Base-by-base conservation (phyloP, 2,329 filamentous ascomycete genomes). In the Mycosphaerelloides madeirae region DNA sequence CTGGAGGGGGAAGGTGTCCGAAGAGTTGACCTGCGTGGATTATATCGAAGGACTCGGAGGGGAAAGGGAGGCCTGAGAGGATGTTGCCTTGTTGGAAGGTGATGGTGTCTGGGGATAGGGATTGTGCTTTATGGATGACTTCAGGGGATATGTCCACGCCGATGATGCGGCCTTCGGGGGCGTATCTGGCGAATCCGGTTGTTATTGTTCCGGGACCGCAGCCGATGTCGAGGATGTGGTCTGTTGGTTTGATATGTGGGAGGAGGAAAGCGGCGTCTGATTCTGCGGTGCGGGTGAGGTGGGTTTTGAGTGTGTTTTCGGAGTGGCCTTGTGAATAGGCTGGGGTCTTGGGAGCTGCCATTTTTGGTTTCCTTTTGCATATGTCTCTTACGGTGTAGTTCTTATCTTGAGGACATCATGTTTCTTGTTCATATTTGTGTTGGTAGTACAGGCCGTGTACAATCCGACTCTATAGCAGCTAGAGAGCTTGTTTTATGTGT, bases 261-360 rank as follows among this genome's bases (percentile, higher is more conserved):
- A 39, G 22, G 14, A 39, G 37, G 22, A 28, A 39, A 18, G 15
- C 15, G 22, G 37, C 37, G 22, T 22, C 16, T 14, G 29, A 16
- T 18, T 29, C 25, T 8, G 25, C 37, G 3, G 37, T 29, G 11
- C 37, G 37, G 14, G 19, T 28, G 9, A 14, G 19, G 19, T 44
- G 42, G 8, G 36, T 15, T 28, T 35, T 31, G 13, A 44, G 32
- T 4, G 36, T 33, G n/a, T 35, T 32, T 4, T 16, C 25, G 29
- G 39, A 29, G 15, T 44, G 42, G 14, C 42, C 42, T 15, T 44
- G 42, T n/a, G n/a, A n/a, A n/a, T n/a, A n/a, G n/a, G n/a, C n/a
- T n/a, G n/a, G n/a, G n/a, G n/a, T n/a, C n/a, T n/a, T n/a, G n/a
- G n/a, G n/a, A n/a, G n/a, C n/a, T n/a, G n/a, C n/a, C n/a, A n/a